Evolutionary conservation across 1,284 basidiomycete genomes (phyloP), one percentile per base, ranked within the genome.

Genomic region (Mycena sp.): DNA sequence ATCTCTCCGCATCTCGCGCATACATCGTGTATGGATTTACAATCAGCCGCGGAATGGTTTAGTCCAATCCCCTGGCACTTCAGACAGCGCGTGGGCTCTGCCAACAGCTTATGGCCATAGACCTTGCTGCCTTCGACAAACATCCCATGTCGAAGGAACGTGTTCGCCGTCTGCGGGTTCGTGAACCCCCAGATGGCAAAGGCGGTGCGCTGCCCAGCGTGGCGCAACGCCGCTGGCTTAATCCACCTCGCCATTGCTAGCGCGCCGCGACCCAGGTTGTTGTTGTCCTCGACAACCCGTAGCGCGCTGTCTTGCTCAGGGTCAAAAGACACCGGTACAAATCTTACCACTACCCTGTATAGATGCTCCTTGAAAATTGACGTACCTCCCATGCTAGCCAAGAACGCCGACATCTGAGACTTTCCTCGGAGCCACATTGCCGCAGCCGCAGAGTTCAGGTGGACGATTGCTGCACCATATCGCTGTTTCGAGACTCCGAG

Each of bases 1-100:
- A 46, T 38, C 17, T 26, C 45, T 26, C 46, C 63, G 38, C 56
- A 62, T 29, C 53, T n/a, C 17, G 30, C 58, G 29, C 62, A 67
- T 7, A 60, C 44, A 29, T 55, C 56, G 9, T 40, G 17, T n/a
- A 17, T 28, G 4, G 43, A 29, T 7, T 14, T 4, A 32, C 51
- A 61, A 6, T 25, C 41, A 1, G 28, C 44, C 21, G 51, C 51
- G 6, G 48, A 23, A 29, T 61, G 58, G 6, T 29, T n/a, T 30
- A 26, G 26, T 7, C 50, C 50, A 5, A 52, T 38, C 23, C 4
- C 6, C 50, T 52, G 50, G 23, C 50, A 52, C 21, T 52, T 52
- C 6, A 52, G 32, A 19, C 50, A 52, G 12, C 51, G 35, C 6
- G 28, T 12, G 16, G 51, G 51, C 38, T 53, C 51, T 7, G 23